These are phyloP conservation scores for Amphibolis antarctica DNA, from an alignment of 106 monocot genomes.

Conservation along the genomic window DNA sequence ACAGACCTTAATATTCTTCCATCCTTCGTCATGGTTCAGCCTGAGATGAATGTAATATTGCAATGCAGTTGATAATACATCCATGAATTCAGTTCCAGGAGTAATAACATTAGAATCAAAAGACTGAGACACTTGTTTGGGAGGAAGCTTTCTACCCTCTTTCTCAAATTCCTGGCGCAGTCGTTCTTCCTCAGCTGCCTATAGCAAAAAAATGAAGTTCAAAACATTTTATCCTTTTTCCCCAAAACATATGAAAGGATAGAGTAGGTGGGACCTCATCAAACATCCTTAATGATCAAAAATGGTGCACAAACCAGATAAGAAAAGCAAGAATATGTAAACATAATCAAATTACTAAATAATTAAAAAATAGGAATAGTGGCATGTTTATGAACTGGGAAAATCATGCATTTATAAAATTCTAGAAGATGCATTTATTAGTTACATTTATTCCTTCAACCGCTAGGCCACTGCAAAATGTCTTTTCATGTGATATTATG, in stretches of 20 bases:
- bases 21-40: constrained; percentile 82
- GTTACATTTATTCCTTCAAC: too few species aligned
- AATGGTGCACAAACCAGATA: not conserved
- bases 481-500: too few species aligned
- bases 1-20: constrained; percentile 85
- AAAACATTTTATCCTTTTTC: too few species aligned
- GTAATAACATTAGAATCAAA: constrained; percentile 97
- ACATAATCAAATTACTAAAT: too few species aligned
- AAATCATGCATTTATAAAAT: too few species aligned
- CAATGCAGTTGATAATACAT: constrained; percentile 63
- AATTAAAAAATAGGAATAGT: too few species aligned
- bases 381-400: too few species aligned
- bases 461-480: too few species aligned
- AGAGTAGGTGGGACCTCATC: too few species aligned
- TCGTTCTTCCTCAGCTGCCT: constrained; percentile 87
- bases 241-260: too few species aligned
- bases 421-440: too few species aligned
- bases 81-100: constrained; percentile 99
- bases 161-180: constrained; percentile 83
- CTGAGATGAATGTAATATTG: constrained; percentile 55
- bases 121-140: constrained; percentile 71
- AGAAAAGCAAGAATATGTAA: too few species aligned
- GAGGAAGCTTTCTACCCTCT: constrained; percentile 95
- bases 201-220: constrained; percentile 4
- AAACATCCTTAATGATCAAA: not conserved